Conservation (phyloP, 2,329 filamentous ascomycete genomes). For the Xylaria sp. region DNA sequence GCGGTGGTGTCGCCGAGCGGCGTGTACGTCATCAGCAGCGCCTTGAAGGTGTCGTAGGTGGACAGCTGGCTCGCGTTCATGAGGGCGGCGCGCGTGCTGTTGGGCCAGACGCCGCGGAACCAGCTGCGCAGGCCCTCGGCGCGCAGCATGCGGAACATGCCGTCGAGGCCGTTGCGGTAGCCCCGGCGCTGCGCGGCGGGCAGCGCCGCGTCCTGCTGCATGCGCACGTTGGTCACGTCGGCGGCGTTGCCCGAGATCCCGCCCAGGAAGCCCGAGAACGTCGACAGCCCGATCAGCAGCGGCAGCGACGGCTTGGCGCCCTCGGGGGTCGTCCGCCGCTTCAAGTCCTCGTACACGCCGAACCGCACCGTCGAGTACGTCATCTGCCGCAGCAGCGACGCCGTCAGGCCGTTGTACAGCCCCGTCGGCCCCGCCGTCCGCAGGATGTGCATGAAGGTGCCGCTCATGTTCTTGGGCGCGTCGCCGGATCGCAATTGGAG, state of each 20-base stretch:
- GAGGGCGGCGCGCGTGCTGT: constrained; percentile 77
- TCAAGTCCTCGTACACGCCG: constrained; percentile 93
- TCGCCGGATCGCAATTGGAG: constrained; percentile 81
- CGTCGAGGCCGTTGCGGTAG: constrained; percentile 87
- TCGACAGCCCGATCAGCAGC: constrained; percentile 81
- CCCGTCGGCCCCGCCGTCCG: constrained; percentile 75
- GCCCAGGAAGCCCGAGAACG: constrained; percentile 81
- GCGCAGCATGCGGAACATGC: constrained; percentile 81
- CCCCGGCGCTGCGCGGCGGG: constrained; percentile 75
- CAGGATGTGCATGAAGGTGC: constrained; percentile 82
- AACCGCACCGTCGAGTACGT: constrained; percentile 98
- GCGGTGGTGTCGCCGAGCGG: constrained; percentile 69
- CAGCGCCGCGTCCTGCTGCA: constrained; percentile 90
- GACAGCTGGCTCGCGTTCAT: constrained; percentile 88
- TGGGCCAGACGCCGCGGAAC: constrained; percentile 85
- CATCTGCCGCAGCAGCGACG: constrained; percentile 87
- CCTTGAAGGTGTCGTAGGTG: constrained; percentile 83
- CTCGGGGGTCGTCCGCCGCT: constrained; percentile 62
- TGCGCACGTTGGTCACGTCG: constrained; percentile 95
- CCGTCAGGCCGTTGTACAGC: constrained; percentile 89
- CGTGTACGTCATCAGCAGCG: constrained; percentile 65
- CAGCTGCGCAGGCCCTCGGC: constrained; percentile 77
- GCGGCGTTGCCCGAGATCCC: constrained; percentile 92
- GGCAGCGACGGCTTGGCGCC: constrained; percentile 66
- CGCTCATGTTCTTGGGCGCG: constrained; percentile 78